phyloP scores from a whole-genome alignment of 495 filamentous ascomycete genomes.

The Neurospora hispaniola region DNA sequence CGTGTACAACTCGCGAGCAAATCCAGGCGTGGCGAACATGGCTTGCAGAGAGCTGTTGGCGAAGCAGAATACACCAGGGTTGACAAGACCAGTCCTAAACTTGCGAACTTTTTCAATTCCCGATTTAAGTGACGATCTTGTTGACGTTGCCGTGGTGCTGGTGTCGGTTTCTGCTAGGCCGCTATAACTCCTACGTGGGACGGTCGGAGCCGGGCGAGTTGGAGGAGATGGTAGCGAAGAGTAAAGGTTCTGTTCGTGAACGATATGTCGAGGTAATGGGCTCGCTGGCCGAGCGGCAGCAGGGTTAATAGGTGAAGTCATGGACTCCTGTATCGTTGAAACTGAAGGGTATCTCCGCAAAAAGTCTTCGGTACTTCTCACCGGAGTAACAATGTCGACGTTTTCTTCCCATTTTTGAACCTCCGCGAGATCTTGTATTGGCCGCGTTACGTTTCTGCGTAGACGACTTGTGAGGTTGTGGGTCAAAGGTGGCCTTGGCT shows the following conservation, averaged over 20 bases:
- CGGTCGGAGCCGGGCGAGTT: slow-evolving; percentile 67
- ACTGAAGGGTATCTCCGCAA: slow-evolving; percentile 70
- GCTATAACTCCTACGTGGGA: slow-evolving; percentile 78
- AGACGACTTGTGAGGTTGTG: slow-evolving; percentile 9
- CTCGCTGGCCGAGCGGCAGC: slow-evolving; percentile 19
- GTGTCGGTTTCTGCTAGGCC: slow-evolving; percentile 56
- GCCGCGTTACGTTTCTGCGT: slow-evolving; percentile 16
- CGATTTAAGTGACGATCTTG: slow-evolving; percentile 25
- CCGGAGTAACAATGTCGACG: slow-evolving; percentile 31
- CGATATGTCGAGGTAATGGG: slow-evolving; percentile 18
- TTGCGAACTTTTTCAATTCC: slow-evolving; percentile 5
- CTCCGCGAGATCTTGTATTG: slow-evolving; percentile 26
- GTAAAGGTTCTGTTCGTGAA: slow-evolving; percentile 23
- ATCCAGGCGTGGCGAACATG: slow-evolving; percentile 60
- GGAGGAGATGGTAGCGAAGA: slow-evolving; percentile 34
- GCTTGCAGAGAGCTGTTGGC: slow-evolving; percentile 84
- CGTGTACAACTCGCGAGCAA: slow-evolving; percentile 55
- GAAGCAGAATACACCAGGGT: slow-evolving; percentile 78
- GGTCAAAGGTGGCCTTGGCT: slow-evolving; percentile 9
- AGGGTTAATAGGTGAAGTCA: slow-evolving; percentile 36
- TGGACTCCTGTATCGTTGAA: slow-evolving; percentile 63
- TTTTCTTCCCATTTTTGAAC: slow-evolving; percentile 30
- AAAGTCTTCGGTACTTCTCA: slow-evolving; percentile 60
- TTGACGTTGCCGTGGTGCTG: slow-evolving; percentile 38
- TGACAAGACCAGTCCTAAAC: slow-evolving; percentile 58